Conservation (phyloP, 176 grass and related monocot species). For the Aegilops tauschii region DNA sequence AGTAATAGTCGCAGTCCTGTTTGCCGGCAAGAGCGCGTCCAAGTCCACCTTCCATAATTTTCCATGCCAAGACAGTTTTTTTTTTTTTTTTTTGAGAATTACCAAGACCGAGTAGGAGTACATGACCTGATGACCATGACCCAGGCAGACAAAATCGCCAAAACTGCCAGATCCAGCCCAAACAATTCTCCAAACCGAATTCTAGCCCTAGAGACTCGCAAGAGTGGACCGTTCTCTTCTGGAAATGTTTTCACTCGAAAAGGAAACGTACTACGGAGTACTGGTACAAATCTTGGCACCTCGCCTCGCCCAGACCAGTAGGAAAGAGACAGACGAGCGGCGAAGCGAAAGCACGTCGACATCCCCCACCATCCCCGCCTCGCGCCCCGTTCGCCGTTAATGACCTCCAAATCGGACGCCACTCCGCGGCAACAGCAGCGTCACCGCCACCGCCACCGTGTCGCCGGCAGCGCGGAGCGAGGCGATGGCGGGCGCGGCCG, state of each 20-base stretch:
- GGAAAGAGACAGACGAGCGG: slow-evolving; percentile 5
- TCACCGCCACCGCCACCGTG: not conserved
- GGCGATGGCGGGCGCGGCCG: slow-evolving; percentile 18
- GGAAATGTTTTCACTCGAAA: not conserved
- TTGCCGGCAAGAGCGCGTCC: not conserved
- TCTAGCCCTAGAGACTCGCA: too few relatives aligned
- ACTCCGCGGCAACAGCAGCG: not conserved
- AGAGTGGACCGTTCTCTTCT: not conserved
- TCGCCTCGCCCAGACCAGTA: not conserved
- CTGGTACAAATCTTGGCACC: not conserved
- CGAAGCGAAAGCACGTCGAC: slow-evolving; percentile 26
- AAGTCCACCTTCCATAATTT: not conserved
- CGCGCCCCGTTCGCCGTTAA: slow-evolving; percentile 27
- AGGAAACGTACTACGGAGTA: too few relatives aligned
- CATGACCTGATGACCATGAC: not conserved
- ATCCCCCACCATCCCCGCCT: slow-evolving; percentile 37
- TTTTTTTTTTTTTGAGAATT: too few relatives aligned
- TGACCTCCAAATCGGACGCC: slow-evolving; percentile 19
- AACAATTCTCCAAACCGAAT: too few relatives aligned
- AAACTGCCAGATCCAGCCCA: too few relatives aligned
- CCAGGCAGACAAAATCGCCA: not conserved
- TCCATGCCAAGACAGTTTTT: not conserved
- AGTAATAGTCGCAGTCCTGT: not conserved
- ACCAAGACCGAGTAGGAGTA: not conserved
- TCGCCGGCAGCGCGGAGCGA: slow-evolving; percentile 1